Percentiles rank a stretch among this genome's conserved stretches.
These are phyloP conservation scores for Takashimella tepidaria DNA, from an alignment of 1,284 basidiomycete species.

Conservation along the genomic window DNA sequence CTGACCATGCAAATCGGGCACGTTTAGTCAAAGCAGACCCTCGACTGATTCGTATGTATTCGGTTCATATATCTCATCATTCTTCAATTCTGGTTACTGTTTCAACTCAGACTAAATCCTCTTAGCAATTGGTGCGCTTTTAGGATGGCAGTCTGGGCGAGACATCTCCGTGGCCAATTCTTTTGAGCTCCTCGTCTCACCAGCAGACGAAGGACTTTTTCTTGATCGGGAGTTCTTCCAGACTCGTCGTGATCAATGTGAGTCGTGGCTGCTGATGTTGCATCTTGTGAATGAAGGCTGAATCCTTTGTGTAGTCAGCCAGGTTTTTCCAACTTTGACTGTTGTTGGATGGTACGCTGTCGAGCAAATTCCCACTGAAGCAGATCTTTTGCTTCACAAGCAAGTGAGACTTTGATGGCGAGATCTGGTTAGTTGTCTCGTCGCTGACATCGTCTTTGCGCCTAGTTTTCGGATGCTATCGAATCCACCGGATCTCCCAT, in stretches of 20 bases:
- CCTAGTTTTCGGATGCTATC: slow-evolving; percentile 52
- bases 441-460: too few relatives aligned
- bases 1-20: slow-evolving; percentile 88
- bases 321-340: slow-evolving; percentile 93
- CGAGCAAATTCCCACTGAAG: slow-evolving; percentile 61
- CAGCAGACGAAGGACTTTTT: slow-evolving; percentile 13
- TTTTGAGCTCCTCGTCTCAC: slow-evolving; percentile 68
- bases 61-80: neutral
- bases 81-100: slow-evolving; percentile 3
- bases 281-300: too few relatives aligned
- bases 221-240: slow-evolving; percentile 77
- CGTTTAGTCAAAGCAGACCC: slow-evolving; percentile 15
- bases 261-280: too few relatives aligned
- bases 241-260: slow-evolving; percentile 83
- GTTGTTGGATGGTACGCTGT: slow-evolving; percentile 97
- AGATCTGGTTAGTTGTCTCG: too few relatives aligned
- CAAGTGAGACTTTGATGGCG: slow-evolving; percentile 58
- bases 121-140: slow-evolving; percentile 80
- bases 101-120: neutral
- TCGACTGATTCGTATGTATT: neutral
- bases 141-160: slow-evolving; percentile 90
- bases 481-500: slow-evolving; percentile 46
- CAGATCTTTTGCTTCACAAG: slow-evolving; percentile 76
- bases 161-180: slow-evolving; percentile 95
- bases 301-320: slow-evolving; percentile 67